Evolutionary conservation across 1,284 basidiomycete species (phyloP).

Genomic region (Sanghuangporus sanghuang): DNA sequence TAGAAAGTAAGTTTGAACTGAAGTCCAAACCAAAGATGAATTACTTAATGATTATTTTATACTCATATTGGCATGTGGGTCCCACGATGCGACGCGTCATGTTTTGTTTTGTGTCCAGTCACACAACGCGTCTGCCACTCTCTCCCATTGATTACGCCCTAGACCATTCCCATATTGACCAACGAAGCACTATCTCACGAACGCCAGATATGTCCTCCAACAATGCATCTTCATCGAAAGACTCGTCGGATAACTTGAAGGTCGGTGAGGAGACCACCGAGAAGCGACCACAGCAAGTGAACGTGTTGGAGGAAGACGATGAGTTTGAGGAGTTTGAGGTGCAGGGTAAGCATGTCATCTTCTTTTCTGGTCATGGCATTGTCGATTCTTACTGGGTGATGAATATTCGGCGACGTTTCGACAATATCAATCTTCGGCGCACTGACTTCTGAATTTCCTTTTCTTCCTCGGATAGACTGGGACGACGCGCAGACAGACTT

Average conservation of each 20-base stretch:
- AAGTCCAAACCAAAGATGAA: no score
- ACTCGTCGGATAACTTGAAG: conserved; percentile 5
- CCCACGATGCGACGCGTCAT: background rate
- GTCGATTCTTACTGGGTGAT: background rate
- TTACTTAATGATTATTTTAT: no score
- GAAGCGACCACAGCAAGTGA: conserved; percentile 40
- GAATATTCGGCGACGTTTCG: no score
- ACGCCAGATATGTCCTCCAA: conserved; percentile 7
- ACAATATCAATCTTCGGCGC: no score
- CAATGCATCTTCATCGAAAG: conserved; percentile 14
- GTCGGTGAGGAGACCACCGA: conserved; percentile 12
- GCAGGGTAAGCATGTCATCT: conserved; percentile 43
- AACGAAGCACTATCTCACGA: background rate
- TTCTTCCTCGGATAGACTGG: conserved; percentile 54
- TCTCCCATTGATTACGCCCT: background rate
- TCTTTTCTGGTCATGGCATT: background rate
- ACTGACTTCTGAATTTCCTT: no score
- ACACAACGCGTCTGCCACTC: background rate
- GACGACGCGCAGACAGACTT: conserved; percentile 79
- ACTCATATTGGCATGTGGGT: no score
- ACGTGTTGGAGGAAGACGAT: conserved; percentile 78
- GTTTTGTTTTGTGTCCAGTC: no score
- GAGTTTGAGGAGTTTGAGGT: conserved; percentile 79
- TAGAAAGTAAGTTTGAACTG: no score
- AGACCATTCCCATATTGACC: background rate